phyloP scores from a whole-genome alignment of 345 rosid species.

The Luvunga scandens region DNA sequence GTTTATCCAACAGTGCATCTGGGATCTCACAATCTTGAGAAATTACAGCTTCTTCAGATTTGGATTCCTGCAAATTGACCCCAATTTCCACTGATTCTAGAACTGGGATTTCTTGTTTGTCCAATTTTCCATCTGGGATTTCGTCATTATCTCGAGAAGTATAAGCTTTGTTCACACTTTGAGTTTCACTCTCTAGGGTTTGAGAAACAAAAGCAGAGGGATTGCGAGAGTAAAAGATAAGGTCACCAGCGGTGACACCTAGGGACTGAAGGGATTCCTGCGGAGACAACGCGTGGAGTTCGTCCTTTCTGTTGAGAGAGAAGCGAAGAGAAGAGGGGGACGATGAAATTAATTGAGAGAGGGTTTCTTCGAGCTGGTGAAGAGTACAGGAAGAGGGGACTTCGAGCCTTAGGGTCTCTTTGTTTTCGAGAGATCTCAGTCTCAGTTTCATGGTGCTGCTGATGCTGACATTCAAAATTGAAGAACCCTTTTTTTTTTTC shows the following conservation, averaged over 20 bases:
- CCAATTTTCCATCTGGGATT: neutral
- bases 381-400: slow-evolving; percentile 34
- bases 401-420: slow-evolving; percentile 50
- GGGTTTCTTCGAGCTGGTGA: slow-evolving; percentile 37
- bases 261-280: slow-evolving; percentile 47
- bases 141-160: neutral
- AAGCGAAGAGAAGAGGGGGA: slow-evolving; percentile 41
- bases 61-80: slow-evolving; percentile 6
- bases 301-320: slow-evolving; percentile 72
- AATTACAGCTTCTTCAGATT: slow-evolving; percentile 7
- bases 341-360: slow-evolving; percentile 18
- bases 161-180: neutral
- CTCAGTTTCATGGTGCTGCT: slow-evolving; percentile 53
- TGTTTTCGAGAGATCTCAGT: slow-evolving; percentile 50
- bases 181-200: neutral
- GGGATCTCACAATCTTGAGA: neutral
- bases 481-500: neutral
- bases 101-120: slow-evolving; percentile 8
- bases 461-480: neutral
- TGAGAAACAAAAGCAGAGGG: slow-evolving; percentile 18
- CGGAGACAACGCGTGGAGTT: slow-evolving; percentile 44
- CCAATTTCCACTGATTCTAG: neutral
- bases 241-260: slow-evolving; percentile 72
- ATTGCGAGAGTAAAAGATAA: slow-evolving; percentile 50
- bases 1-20: neutral